Base-by-base conservation (phyloP, 176 grass and related monocot genomes). In the Avena sativa region DNA sequence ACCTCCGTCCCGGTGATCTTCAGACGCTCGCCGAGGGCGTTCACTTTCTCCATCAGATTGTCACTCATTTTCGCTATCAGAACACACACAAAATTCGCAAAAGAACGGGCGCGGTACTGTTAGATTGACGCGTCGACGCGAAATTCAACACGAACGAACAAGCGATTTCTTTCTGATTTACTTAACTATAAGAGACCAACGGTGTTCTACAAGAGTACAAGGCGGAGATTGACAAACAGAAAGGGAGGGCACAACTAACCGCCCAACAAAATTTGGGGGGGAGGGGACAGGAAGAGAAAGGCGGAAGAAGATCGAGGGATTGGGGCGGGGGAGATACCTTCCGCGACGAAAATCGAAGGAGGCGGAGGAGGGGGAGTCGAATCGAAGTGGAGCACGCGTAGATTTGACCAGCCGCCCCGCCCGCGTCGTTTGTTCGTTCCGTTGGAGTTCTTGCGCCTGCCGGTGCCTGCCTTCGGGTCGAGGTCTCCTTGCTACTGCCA, bases 11-110 rank as follows among this genome's bases (percentile, higher is more conserved):
- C 93, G 0, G 92, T 91, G 72, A 93, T 95, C 88, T 97, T 97
- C 53, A 97, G 87, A 19, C 91, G 93, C 85, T 97, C 93, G 7
- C 95, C 95, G 12, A 97, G 30, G 9, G 95, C 89, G 71, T 83
- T 97, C 59, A 97, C 95, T 60, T 93, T 97, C 47, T 97, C 95
- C 91, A 93, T 97, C 78, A 97, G 79, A 84, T 97, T 97, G 59
- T 97, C 95, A 69, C 89, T 90, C 95, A 93, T 92, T 81, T 81
- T 92, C 56, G 74, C 78, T 91, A 17, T 9, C 3, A 7, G 15
- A 84, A 63, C 16, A 63, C 28, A 67, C 6, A 75, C n/a, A 15
- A 60, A 50, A 56, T 26, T n/a, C 47, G 16, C 30, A 53, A 20
- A 7, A 48, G 17, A 78, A 88, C 11, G 8, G 40, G 6, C 15